phyloP scores from a whole-genome alignment of 75 land plant genomes.

The Sequoiadendron giganteum region DNA sequence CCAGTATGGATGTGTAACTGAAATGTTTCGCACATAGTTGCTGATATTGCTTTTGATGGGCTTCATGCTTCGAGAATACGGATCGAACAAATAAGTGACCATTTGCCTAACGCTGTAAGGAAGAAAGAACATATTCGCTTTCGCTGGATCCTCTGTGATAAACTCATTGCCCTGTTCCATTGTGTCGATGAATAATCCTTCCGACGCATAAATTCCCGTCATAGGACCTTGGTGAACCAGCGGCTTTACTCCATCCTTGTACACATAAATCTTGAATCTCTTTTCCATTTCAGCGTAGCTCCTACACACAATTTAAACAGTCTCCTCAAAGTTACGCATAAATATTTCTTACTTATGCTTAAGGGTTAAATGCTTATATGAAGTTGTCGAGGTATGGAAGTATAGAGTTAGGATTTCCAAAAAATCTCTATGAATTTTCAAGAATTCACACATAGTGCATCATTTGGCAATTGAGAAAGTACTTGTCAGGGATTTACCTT shows the following conservation, averaged over 20 bases:
- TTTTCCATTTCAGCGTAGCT: constrained; percentile 51
- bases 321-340: neutral
- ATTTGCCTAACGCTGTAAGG: constrained; percentile 60
- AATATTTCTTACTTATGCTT: neutral
- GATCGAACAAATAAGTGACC: constrained; percentile 41
- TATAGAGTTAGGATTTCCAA: neutral
- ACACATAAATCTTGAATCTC: constrained; percentile 35
- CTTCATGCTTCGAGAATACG: constrained; percentile 18
- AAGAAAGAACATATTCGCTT: constrained; percentile 41
- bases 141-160: constrained; percentile 32
- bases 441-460: neutral
- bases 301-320: constrained; percentile 12
- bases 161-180: constrained; percentile 33
- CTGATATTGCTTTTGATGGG: constrained; percentile 34
- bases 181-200: constrained; percentile 49
- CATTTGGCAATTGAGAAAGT: neutral
- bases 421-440: neutral
- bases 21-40: constrained; percentile 25
- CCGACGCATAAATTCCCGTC: constrained; percentile 51
- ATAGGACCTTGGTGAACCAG: constrained; percentile 49
- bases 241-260: constrained; percentile 42
- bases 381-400: neutral
- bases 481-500: neutral
- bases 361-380: neutral
- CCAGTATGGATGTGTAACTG: constrained; percentile 39